Conservation (phyloP, 306 rosid species). For the Begonia masoniana region DNA sequence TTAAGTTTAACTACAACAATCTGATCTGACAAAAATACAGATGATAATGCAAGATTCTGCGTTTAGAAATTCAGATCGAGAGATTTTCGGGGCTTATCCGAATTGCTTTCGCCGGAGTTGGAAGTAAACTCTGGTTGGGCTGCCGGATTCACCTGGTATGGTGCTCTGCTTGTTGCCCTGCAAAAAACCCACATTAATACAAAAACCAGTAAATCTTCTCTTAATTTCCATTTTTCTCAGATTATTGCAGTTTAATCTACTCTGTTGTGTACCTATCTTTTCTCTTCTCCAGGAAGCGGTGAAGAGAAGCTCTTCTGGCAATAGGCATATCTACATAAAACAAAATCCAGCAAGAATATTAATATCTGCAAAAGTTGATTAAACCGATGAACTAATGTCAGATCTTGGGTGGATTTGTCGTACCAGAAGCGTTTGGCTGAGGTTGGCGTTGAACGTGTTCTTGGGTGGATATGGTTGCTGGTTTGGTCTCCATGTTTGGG, state of each 20-base stretch:
- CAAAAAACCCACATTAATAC: neutral
- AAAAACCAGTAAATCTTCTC: neutral
- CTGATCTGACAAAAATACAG: too few species aligned
- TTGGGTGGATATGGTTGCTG: neutral
- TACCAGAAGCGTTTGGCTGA: conserved; percentile 30
- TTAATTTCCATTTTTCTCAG: too few species aligned
- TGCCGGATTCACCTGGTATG: conserved; percentile 41
- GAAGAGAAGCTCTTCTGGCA: conserved; percentile 76
- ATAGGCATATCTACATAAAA: conserved; percentile 45
- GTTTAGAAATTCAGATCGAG: conserved; percentile 47
- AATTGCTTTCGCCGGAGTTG: conserved; percentile 6
- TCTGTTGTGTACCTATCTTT: conserved; percentile 56
- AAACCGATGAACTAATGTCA: too few species aligned
- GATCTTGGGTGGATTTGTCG: neutral
- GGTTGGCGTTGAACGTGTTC: conserved; percentile 16
- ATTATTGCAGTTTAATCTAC: too few species aligned
- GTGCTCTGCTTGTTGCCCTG: conserved; percentile 59
- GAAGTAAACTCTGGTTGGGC: conserved; percentile 2
- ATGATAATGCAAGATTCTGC: too few species aligned
- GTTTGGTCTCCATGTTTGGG: neutral
- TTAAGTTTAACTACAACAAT: too few species aligned
- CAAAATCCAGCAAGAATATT: neutral
- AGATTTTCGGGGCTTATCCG: neutral
- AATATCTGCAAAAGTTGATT: too few species aligned
- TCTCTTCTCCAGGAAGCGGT: conserved; percentile 80